Conservation (phyloP, 164 flowering plant genomes). For the Taxillus chinensis region DNA sequence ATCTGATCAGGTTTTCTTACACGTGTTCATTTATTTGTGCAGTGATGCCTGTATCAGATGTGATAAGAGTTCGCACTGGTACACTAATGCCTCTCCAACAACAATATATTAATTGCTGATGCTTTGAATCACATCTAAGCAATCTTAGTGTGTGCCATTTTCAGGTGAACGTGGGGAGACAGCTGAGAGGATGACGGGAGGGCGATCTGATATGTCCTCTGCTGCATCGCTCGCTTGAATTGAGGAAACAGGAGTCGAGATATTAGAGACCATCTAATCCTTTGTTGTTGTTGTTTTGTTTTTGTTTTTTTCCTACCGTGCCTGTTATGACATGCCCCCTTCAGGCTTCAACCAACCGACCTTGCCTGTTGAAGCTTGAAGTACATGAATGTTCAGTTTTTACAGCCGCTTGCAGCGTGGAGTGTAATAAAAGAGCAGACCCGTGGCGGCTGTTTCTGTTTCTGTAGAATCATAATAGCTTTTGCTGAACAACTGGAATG, state of each 20-base stretch:
- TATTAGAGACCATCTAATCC: background rate
- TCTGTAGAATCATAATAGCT: no score
- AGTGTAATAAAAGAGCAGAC: no score
- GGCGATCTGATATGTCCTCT: conserved; percentile 45
- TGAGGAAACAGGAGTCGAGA: background rate
- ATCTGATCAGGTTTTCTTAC: background rate
- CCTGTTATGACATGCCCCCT: no score
- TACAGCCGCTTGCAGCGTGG: no score
- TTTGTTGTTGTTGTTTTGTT: no score
- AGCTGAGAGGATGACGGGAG: conserved; percentile 88
- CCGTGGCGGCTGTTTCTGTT: no score
- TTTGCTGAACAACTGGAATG: no score
- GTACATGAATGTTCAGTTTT: no score
- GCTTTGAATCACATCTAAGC: background rate
- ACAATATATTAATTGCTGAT: background rate
- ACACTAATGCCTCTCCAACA: conserved; percentile 3
- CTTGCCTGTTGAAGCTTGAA: no score
- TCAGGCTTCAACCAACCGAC: no score
- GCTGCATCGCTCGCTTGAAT: conserved; percentile 13
- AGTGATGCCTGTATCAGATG: conserved; percentile 82
- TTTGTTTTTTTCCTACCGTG: background rate
- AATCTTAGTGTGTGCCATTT: background rate
- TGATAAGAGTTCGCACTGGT: conserved; percentile 92
- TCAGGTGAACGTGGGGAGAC: conserved; percentile 85
- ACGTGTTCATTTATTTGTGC: conserved; percentile 23